These are phyloP conservation scores for Isochrysis galbana DNA, from an alignment of 78 protist species.

Conservation along the genomic window DNA sequence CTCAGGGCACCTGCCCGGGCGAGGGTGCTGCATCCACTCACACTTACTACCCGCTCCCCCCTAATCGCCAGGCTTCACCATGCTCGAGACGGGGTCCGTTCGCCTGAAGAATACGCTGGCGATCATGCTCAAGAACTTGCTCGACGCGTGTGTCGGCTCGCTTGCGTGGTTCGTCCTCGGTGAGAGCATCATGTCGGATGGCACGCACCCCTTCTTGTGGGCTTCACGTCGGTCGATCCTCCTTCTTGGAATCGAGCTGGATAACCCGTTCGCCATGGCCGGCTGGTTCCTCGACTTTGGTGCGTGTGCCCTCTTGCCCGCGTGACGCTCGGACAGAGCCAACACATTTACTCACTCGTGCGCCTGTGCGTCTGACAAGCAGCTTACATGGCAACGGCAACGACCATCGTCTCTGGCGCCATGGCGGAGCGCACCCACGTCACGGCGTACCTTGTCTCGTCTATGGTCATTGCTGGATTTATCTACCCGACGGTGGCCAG, in stretches of 20 bases:
- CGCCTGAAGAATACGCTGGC: neutral
- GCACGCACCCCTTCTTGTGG: neutral
- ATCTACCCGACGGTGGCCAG: constrained; percentile 64
- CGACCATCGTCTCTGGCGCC: constrained; percentile 76
- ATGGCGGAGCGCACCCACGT: constrained; percentile 57
- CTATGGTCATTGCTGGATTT: constrained; percentile 25
- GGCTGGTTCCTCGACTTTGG: no score
- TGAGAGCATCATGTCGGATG: neutral
- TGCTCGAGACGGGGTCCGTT: neutral
- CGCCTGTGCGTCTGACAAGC: no score
- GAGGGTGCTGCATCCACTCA: no score
- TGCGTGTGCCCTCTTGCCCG: no score
- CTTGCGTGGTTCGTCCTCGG: neutral
- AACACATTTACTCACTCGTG: no score
- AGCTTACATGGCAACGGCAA: constrained; percentile 51
- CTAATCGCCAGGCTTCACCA: no score
- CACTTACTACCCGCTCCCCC: no score
- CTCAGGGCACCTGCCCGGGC: no score
- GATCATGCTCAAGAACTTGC: neutral
- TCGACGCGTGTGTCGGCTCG: neutral
- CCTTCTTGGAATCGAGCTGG: no score
- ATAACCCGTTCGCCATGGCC: no score
- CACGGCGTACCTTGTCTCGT: constrained; percentile 53
- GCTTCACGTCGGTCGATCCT: no score
- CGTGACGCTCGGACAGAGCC: no score